These are phyloP conservation scores for Plasmodium reichenowi DNA, from an alignment of 169 alveolate species.

Conservation along the genomic window DNA sequence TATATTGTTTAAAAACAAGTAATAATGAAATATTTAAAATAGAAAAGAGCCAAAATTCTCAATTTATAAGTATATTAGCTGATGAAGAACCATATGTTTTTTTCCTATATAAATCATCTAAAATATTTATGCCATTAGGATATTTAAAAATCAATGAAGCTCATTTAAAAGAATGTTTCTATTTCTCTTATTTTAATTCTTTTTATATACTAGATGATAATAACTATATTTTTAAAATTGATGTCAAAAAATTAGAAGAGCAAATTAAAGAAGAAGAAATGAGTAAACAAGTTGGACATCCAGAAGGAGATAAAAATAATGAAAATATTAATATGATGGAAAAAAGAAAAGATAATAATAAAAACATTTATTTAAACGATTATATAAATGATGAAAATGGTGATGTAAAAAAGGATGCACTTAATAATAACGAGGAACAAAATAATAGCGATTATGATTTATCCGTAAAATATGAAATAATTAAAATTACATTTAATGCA, in stretches of 20 bases:
- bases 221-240: conserved; percentile 22
- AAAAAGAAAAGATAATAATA: neutral
- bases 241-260: neutral
- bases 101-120: conserved; percentile 13
- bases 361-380: neutral
- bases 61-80: conserved; percentile 37
- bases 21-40: conserved; percentile 36
- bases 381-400: neutral
- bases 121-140: conserved; percentile 30
- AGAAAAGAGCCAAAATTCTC: conserved; percentile 16
- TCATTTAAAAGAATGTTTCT: conserved; percentile 10
- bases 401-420: neutral
- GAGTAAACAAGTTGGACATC: neutral
- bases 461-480: neutral
- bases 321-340: neutral
- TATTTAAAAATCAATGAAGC: conserved; percentile 26
- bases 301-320: neutral
- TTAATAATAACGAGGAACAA: neutral
- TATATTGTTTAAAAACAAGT: conserved; percentile 45
- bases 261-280: neutral
- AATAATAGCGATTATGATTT: neutral
- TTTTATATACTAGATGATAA: conserved; percentile 23
- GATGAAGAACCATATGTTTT: conserved; percentile 51
- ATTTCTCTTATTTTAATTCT: conserved; percentile 6
- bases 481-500: neutral